Evolutionary conservation across 2,329 filamentous ascomycete genomes (phyloP), one percentile per base, ranked within the genome.

Genomic region (Aspergillus sp.): DNA sequence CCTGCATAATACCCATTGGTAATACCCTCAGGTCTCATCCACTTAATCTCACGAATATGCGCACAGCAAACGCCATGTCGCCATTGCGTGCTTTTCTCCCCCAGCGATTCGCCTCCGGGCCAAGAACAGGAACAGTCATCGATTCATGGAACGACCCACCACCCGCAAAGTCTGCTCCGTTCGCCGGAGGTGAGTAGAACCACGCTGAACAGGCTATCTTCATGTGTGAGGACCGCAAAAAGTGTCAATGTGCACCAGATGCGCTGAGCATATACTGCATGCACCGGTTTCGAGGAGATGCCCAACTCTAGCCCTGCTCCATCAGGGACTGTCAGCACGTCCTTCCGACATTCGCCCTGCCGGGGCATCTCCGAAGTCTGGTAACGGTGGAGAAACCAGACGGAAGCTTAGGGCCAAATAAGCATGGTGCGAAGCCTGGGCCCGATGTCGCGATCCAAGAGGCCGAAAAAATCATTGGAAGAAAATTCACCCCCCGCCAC

Each of bases 381-480:
- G 40, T 20, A 11, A 5, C 16, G 17, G 40, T 42, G 40, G 40
- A n/a, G 8, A 8, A 17, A 17, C 22, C 8, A 42, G 19, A 42
- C 40, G 14, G 19, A 22, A 42, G 40, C 40, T 42, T 42, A 17
- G 19, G 10, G 16, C 17, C 16, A 3, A 42, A 42, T 22, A 42
- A 42, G 40, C 40, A 20, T 48, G 19, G 30, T 41, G 46, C 46
- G 22, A 48, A 17, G 46, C 19, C 22, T 36, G 35, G 20, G 17
- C 35, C 46, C 46, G 46, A 48, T 48, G 46, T 48, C 46, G 46
- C 46, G 24, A 48, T 17, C 2, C 14, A 26, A 10, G 14, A 30
- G 19, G 33, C 17, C 10, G 22, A 41, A 41, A 48, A 48, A 36
- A 33, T 30, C 8, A 24, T 22, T 16, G 38, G 38, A 30, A 48